Evolutionary conservation across 805 yeast species (phyloP), one percentile per base, ranked within the genome.

Genomic region (Metschnikowia amazonensis): DNA sequence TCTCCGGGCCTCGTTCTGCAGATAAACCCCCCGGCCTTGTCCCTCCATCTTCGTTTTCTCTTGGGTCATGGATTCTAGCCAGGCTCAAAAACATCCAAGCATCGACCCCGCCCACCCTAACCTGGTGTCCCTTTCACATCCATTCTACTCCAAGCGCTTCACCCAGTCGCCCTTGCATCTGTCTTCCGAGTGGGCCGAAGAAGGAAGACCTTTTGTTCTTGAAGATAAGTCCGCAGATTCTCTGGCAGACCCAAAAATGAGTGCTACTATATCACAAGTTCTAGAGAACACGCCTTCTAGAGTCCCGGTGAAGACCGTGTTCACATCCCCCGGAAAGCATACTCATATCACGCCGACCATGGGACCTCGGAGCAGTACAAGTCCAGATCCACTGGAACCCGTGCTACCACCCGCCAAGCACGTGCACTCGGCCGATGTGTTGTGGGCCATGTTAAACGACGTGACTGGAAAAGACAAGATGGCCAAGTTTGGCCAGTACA

Each of bases 391-490:
- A 3, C 18, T n/a, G 33, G 31, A 13, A 10, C 4, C 17, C 6
- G 25, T 17, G 17, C 25, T 18, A 18, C 16, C 17, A 17, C 2
- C 16, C 8, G 6, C 42, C 32, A 18, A 11, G 5, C 41, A 37
- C 41, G 41, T 37, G 25, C 41, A 37, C 18, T 24, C 53, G 10
- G 62, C 72, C 56, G 81, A 76, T 38, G 66, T 82, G 5, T 64
- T 81, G 42, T 73, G 81, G 64, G 68, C 70, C 28, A 63, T 83
- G 60, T 59, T 82, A 43, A 76, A 76, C 42, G 74, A 75, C 38
- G 59, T 84, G 23, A 74, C 79, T 2, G 92, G 92, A 41, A 85
- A 84, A 59, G 94, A 85, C 57, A 82, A 83, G 57, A 48, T 83
- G 49, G 85, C 86, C 20, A 85, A 85, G 53, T 67, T 81, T 8